A percentile compares a stretch with the other conserved stretches of the same genome.
phyloP scores from a whole-genome alignment of 352 stramenopile genomes.

The Globisporangium irregulare region DNA sequence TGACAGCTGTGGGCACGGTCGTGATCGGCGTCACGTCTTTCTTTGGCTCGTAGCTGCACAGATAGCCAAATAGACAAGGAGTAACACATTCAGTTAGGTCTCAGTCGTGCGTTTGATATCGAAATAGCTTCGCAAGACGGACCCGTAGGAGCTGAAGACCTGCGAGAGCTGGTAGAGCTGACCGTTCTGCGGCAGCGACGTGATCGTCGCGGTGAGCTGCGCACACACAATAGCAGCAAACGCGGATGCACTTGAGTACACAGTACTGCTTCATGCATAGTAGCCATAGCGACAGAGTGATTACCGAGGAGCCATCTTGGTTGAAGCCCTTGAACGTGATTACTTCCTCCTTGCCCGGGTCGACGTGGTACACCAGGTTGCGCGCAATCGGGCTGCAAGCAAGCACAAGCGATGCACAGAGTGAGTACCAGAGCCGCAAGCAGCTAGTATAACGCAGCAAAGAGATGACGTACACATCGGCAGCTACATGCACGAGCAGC shows the following conservation, averaged over 20 bases:
- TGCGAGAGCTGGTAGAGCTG: conserved; percentile 88
- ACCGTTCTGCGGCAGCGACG: conserved; percentile 75
- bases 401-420: background rate
- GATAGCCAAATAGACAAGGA: background rate
- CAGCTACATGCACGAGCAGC: background rate
- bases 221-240: background rate
- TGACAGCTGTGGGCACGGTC: conserved; percentile 53
- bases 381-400: conserved; percentile 47
- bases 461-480: conserved; percentile 6
- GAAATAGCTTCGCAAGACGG: conserved; percentile 9
- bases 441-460: background rate
- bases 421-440: background rate
- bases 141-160: conserved; percentile 87
- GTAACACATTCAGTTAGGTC: background rate
- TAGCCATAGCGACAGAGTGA: background rate
- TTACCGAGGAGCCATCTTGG: conserved; percentile 40
- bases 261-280: background rate
- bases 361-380: conserved; percentile 74
- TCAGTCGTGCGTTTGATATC: background rate
- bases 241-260: background rate
- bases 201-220: conserved; percentile 78
- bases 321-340: conserved; percentile 84
- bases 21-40: conserved; percentile 52
- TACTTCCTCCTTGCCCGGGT: conserved; percentile 67
- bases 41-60: conserved; percentile 78